phyloP scores from a whole-genome alignment of 148 eudicot genomes.

The Spergularia marina region DNA sequence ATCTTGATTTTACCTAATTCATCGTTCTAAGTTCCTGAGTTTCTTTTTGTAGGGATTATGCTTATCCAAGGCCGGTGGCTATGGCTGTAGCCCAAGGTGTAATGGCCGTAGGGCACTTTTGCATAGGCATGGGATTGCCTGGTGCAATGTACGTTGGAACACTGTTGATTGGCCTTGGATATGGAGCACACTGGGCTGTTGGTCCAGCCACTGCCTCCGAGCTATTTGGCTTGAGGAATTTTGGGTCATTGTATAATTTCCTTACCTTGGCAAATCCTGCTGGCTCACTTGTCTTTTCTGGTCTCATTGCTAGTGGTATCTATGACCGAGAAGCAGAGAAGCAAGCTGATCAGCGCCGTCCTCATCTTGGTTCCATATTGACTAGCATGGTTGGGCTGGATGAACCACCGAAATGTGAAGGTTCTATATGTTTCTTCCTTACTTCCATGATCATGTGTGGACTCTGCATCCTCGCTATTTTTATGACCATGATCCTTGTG shows the following conservation, averaged over 20 bases:
- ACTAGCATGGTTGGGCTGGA: conserved; percentile 30
- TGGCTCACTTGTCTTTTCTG: conserved; percentile 80
- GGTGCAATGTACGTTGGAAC: conserved; percentile 89
- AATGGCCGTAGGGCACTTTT: conserved; percentile 79
- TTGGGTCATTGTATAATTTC: conserved; percentile 86
- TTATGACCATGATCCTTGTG: conserved; percentile 69
- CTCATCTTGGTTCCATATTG: conserved; percentile 21
- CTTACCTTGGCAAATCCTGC: conserved; percentile 88
- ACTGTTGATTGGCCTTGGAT: conserved; percentile 85
- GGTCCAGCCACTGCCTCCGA: conserved; percentile 94
- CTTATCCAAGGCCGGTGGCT: conserved; percentile 83
- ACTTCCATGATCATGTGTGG: conserved; percentile 80
- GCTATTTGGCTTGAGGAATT: conserved; percentile 84
- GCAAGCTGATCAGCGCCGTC: conserved; percentile 53
- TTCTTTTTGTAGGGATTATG: conserved; percentile 55
- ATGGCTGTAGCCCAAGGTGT: conserved; percentile 72
- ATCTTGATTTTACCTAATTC: conserved; percentile 1
- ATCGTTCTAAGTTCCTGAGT: conserved; percentile 13
- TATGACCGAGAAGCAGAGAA: conserved; percentile 89
- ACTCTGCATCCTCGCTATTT: conserved; percentile 63
- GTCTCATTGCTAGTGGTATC: conserved; percentile 77
- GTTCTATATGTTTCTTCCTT: conserved; percentile 76
- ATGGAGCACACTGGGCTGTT: conserved; percentile 97
- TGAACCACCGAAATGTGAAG: conserved; percentile 70
- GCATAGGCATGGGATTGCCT: conserved; percentile 84